Percentiles rank a stretch among this genome's conserved stretches.
phyloP scores from a whole-genome alignment of 139 green algal species.

The Coccomyxa sp. region DNA sequence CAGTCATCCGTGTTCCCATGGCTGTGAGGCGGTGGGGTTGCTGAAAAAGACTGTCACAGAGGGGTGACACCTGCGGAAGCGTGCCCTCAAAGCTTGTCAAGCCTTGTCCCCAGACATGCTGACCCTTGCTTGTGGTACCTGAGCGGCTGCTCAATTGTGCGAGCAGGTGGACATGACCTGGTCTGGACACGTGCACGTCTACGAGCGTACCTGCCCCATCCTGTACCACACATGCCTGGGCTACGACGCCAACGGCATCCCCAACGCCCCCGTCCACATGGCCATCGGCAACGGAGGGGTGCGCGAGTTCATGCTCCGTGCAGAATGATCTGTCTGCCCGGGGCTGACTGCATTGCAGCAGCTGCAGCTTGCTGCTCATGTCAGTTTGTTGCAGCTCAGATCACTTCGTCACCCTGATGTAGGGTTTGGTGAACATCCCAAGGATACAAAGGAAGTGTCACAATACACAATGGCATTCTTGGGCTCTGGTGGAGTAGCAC shows the following conservation, averaged over 20 bases:
- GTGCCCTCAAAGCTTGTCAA: background rate
- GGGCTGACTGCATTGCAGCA: background rate
- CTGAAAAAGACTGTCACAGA: background rate
- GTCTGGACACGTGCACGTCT: background rate
- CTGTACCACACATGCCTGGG: background rate
- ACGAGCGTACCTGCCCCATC: conserved; percentile 1
- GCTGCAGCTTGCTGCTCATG: background rate
- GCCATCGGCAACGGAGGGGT: background rate
- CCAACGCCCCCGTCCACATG: background rate
- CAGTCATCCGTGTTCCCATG: background rate
- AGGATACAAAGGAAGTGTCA: background rate
- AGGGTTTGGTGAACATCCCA: background rate
- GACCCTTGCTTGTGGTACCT: background rate
- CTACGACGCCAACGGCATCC: background rate
- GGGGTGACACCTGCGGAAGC: background rate
- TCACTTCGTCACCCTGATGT: background rate
- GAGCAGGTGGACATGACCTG: conserved; percentile 1
- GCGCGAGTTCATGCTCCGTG: too few species aligned
- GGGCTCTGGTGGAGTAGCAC: background rate
- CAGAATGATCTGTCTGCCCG: background rate
- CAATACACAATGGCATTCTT: background rate
- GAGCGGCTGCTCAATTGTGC: background rate
- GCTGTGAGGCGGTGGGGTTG: background rate
- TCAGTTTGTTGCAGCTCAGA: background rate
- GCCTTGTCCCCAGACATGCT: background rate